A percentile compares a stretch with the other conserved stretches of the same genome.
phyloP scores from a whole-genome alignment of 352 stramenopile species.

The Globisporangium paroecandrum region DNA sequence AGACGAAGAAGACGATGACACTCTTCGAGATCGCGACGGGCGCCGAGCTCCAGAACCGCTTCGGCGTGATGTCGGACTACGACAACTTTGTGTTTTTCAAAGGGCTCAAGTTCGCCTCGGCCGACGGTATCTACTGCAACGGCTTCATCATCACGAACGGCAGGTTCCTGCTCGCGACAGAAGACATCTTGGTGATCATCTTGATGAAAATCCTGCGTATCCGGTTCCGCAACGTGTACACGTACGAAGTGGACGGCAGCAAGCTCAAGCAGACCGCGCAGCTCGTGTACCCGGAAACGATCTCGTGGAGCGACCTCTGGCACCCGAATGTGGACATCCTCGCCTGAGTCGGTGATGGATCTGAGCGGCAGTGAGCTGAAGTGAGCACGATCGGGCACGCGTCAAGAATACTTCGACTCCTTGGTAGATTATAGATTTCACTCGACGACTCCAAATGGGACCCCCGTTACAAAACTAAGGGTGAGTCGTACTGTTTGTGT shows the following conservation, averaged over 20 bases:
- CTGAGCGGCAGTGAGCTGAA: no score
- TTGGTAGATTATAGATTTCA: no score
- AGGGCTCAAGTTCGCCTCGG: background rate
- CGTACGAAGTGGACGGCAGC: constrained; percentile 3
- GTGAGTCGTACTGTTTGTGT: no score
- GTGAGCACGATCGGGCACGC: no score
- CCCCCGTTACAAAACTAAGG: no score
- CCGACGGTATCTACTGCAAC: background rate
- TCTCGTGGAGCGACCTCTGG: background rate
- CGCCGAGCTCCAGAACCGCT: background rate
- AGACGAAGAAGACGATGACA: background rate
- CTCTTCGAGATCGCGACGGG: constrained; percentile 4
- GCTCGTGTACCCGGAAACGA: background rate
- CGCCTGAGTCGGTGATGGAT: constrained; percentile 7
- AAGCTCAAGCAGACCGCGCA: constrained; percentile 1
- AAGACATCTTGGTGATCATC: background rate
- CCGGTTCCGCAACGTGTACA: constrained; percentile 1
- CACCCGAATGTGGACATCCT: constrained; percentile 13
- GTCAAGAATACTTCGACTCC: no score
- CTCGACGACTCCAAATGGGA: no score
- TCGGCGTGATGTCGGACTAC: background rate
- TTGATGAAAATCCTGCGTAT: background rate
- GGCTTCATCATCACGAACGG: constrained; percentile 3
- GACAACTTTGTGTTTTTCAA: constrained; percentile 5
- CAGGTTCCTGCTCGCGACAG: background rate